These are phyloP conservation scores for Stygiomarasmius scandens DNA, from an alignment of 1,284 basidiomycete genomes.

Conservation along the genomic window DNA sequence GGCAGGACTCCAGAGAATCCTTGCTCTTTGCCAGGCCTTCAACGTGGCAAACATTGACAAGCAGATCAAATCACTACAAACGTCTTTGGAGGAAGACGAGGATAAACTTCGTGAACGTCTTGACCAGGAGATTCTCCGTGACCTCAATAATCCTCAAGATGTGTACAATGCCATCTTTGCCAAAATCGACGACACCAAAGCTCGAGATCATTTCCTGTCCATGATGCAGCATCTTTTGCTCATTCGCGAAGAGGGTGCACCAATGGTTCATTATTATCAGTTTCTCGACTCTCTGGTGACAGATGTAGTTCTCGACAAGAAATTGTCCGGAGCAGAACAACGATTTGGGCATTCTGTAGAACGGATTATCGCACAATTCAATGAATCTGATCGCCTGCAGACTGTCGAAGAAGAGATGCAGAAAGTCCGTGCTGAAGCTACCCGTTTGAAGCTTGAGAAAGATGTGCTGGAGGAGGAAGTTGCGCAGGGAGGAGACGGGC, in stretches of 20 bases:
- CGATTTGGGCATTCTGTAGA: slow-evolving; percentile 91
- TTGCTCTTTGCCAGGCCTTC: slow-evolving; percentile 74
- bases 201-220: slow-evolving; percentile 87
- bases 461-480: slow-evolving; percentile 82
- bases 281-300: slow-evolving; percentile 93
- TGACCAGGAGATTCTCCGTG: slow-evolving; percentile 76
- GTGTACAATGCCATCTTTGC: slow-evolving; percentile 83
- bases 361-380: slow-evolving; percentile 87
- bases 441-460: slow-evolving; percentile 71
- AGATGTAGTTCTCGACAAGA: slow-evolving; percentile 93
- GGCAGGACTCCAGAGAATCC: slow-evolving; percentile 78
- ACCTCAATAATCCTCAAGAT: slow-evolving; percentile 83
- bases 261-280: slow-evolving; percentile 87
- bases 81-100: slow-evolving; percentile 79
- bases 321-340: slow-evolving; percentile 81
- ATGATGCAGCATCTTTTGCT: slow-evolving; percentile 93
- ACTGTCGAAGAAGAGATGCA: slow-evolving; percentile 79
- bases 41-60: slow-evolving; percentile 66
- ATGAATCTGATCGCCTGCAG: slow-evolving; percentile 87
- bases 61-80: slow-evolving; percentile 71
- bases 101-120: slow-evolving; percentile 76
- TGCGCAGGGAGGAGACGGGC: slow-evolving; percentile 77
- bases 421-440: slow-evolving; percentile 65
- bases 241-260: slow-evolving; percentile 86
- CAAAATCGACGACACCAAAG: slow-evolving; percentile 76